These are phyloP conservation scores for Cenchrus fungigraminus DNA, from an alignment of 176 grass and related monocot genomes.

Conservation along the genomic window DNA sequence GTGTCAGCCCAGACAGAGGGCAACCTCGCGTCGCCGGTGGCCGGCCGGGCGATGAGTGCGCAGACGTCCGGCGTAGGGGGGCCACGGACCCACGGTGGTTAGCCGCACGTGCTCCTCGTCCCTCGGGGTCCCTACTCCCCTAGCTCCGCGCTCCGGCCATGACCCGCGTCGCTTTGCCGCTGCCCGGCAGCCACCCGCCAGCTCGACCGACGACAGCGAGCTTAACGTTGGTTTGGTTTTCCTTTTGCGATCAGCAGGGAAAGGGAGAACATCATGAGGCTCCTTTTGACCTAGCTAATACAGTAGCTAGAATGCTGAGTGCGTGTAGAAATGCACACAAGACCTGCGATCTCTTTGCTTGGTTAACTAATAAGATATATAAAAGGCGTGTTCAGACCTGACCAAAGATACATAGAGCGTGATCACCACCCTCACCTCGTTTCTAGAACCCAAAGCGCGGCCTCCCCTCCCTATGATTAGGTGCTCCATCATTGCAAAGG, in stretches of 20 bases:
- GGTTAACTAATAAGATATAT: background rate
- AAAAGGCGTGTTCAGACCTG: conserved; percentile 5
- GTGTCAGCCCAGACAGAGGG: background rate
- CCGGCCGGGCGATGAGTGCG: too few relatives aligned
- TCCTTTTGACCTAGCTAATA: background rate
- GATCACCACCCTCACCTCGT: background rate
- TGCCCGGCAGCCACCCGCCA: background rate
- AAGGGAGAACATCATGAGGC: background rate
- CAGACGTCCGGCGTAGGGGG: too few relatives aligned
- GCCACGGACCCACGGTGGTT: background rate
- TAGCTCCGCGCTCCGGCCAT: background rate
- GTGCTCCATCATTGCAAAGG: background rate
- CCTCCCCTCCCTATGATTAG: background rate
- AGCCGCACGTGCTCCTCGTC: conserved; percentile 35
- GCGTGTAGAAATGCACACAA: background rate
- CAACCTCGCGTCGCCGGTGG: background rate
- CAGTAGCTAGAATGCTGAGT: too few relatives aligned
- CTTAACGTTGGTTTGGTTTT: background rate
- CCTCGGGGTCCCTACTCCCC: background rate
- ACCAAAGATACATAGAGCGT: background rate
- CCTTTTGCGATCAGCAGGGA: background rate
- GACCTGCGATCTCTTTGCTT: background rate
- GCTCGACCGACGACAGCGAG: conserved; percentile 34
- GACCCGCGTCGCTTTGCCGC: background rate
- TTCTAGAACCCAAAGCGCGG: background rate